A percentile compares a stretch with the other conserved stretches of the same genome.
These are phyloP conservation scores for Oxalis stricta DNA, from an alignment of 441 rosid species.

Conservation along the genomic window DNA sequence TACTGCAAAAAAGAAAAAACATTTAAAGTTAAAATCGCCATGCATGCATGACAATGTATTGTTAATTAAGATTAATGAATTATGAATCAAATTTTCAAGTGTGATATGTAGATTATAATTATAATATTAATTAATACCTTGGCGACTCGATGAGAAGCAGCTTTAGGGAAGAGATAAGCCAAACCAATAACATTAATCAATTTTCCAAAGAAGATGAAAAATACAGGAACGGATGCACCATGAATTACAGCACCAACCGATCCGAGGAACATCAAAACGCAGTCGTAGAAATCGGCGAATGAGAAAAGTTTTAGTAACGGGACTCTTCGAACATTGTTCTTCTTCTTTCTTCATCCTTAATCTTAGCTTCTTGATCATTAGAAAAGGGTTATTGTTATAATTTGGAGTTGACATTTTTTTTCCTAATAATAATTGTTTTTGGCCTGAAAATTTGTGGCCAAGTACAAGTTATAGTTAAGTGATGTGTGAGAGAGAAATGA, in stretches of 20 bases:
- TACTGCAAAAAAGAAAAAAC: slow-evolving; percentile 37
- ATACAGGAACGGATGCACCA: slow-evolving; percentile 84
- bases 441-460: not conserved
- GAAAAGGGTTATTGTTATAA: no score
- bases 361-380: slow-evolving; percentile 3
- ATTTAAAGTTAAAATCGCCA: not conserved
- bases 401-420: slow-evolving; percentile 17
- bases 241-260: slow-evolving; percentile 71
- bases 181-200: slow-evolving; percentile 66
- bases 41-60: not conserved
- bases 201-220: slow-evolving; percentile 82
- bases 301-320: slow-evolving; percentile 51
- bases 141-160: slow-evolving; percentile 70
- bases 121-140: slow-evolving; percentile 32
- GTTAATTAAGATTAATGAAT: not conserved
- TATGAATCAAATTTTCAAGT: not conserved
- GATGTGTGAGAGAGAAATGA: no score
- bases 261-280: slow-evolving; percentile 57
- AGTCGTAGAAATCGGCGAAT: slow-evolving; percentile 69
- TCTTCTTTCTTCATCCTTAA: slow-evolving; percentile 2
- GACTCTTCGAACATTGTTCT: slow-evolving; percentile 18
- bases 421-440: no score
- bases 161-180: slow-evolving; percentile 60
- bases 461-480: no score
- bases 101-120: not conserved